Percentiles rank a stretch among this genome's conserved stretches.
Conservation (phyloP, 306 rosid species). For the Glycine latifolia region DNA sequence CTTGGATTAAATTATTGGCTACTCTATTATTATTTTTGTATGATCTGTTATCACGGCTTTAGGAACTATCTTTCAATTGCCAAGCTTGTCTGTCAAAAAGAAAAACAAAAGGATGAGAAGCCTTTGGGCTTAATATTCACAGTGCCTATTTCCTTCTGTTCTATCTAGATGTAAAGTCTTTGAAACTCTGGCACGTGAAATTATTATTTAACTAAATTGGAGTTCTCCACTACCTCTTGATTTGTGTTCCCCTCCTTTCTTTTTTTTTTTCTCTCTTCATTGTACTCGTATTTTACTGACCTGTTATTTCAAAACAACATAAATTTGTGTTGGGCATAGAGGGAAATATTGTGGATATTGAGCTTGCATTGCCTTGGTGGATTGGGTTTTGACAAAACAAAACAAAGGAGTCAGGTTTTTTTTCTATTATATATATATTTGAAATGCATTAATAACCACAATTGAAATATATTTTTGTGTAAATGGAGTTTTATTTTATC, state of each 20-base stretch:
- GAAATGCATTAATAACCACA: no score
- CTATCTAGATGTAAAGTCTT: constrained; percentile 27
- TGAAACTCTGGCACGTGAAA: constrained; percentile 18
- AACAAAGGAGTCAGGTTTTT: no score
- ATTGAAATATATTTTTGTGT: no score
- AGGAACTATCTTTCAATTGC: constrained; percentile 45
- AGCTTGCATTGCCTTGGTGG: no score
- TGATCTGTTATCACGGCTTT: constrained; percentile 33
- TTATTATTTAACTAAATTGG: constrained; percentile 21
- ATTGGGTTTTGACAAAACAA: no score
- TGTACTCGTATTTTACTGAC: neutral
- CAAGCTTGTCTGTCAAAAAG: constrained; percentile 20
- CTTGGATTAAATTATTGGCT: constrained; percentile 40
- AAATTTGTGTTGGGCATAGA: neutral
- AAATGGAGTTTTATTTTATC: no score
- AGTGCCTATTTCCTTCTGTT: constrained; percentile 39
- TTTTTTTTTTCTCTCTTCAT: neutral
- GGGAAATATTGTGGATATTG: no score
- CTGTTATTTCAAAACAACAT: neutral
- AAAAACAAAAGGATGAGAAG: constrained; percentile 15
- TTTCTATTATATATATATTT: no score
- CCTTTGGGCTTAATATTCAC: constrained; percentile 10
- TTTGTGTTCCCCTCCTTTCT: neutral
- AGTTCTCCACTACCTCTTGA: neutral
- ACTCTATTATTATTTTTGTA: constrained; percentile 31